Base-by-base conservation (phyloP, 2,329 filamentous ascomycete genomes). In the Teratosphaeria epicoccoides region DNA sequence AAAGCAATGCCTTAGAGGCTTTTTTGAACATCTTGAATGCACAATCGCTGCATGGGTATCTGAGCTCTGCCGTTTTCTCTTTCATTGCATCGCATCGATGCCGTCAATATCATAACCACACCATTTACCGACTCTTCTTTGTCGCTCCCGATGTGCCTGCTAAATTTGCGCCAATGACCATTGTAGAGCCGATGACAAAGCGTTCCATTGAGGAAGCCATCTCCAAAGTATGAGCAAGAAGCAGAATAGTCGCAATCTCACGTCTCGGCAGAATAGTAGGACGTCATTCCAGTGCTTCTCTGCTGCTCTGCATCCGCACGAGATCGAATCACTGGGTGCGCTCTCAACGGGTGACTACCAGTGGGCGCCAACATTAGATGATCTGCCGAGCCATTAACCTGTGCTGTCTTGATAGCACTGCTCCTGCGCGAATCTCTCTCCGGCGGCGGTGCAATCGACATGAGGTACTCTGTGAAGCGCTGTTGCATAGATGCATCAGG, bases 291-390 rank as follows among this genome's bases (percentile, higher is more conserved):
- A 11, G 26, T 23, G 37, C 49, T 50, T 37, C 49, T 29, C 26
- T 49, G 24, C 29, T 43, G 23, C 43, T 22, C 28, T 4, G 26
- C 33, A 17, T 40, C 11, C 24, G 25, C 6, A 5, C 54, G 51
- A 5, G 33, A 40, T 6, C 33, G 14, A 40, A 40, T 17, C 24
- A 62, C 54, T 7, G 60, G 60, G 54, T 61, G 59, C 43, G 59
- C 56, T 22, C 55, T 26, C n/a, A 61, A 50, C 24, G 60, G 60
- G 54, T 62, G 55, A 24, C 33, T 26, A 7, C 55, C 56, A 10
- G 49, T 43, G 3, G 53, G 55, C 40, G 49, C 20, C 5, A n/a
- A 26, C 17, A 24, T 7, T 12, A 25, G 17, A n/a, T 24, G 46
- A 24, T 46, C 37, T 9, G 10, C 24, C 17, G 45, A 43, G 3